These are phyloP conservation scores for Fallopia convolvulus DNA, from an alignment of 148 eudicot species.

Conservation along the genomic window DNA sequence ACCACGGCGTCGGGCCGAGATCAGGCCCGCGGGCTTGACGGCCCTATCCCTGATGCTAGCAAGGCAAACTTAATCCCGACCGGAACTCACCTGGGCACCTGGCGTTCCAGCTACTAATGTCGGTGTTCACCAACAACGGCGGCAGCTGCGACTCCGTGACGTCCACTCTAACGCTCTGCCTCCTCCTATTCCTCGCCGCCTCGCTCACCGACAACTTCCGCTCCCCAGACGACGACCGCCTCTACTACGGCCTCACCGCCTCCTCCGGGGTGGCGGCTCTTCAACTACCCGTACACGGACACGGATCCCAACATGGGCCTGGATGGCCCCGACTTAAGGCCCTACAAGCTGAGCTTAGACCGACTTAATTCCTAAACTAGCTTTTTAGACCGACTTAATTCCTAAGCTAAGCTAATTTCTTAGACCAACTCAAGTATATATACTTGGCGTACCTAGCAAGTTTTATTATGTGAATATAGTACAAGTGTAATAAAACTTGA, in stretches of 20 bases:
- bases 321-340: slow-evolving; percentile 17
- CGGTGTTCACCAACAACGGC: slow-evolving; percentile 63
- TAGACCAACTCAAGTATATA: no score
- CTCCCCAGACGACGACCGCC: slow-evolving; percentile 35
- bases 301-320: not conserved
- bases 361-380: no score
- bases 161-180: slow-evolving; percentile 30
- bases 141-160: slow-evolving; percentile 54
- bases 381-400: no score
- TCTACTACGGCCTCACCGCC: slow-evolving; percentile 54
- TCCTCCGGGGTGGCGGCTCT: slow-evolving; percentile 44
- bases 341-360: slow-evolving; percentile 26
- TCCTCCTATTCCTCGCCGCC: slow-evolving; percentile 31
- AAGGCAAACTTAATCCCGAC: slow-evolving; percentile 62
- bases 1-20: not conserved
- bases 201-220: slow-evolving; percentile 53
- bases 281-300: slow-evolving; percentile 23
- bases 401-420: no score
- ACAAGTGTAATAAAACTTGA: no score
- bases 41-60: slow-evolving; percentile 21
- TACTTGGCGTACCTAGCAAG: no score
- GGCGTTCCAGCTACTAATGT: slow-evolving; percentile 62
- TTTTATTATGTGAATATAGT: no score
- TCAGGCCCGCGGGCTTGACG: not conserved
- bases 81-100: slow-evolving; percentile 50